Evolutionary conservation across 2,329 filamentous ascomycete genomes (phyloP).

Genomic region (Alternaria solani): DNA sequence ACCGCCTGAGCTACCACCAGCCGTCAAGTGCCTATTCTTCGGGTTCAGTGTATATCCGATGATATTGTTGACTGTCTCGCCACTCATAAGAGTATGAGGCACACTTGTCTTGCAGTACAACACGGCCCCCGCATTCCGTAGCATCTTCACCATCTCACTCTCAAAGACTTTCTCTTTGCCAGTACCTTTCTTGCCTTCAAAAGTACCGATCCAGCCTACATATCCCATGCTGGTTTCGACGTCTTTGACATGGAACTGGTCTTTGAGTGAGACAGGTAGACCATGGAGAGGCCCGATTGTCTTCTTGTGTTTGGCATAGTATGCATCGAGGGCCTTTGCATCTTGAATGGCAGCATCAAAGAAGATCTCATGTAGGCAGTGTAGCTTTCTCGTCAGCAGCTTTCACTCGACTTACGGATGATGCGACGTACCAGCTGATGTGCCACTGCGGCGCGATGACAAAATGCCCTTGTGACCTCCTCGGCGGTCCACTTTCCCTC

Average conservation of each 20-base stretch:
- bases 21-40: constrained; percentile 62
- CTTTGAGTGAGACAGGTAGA: constrained; percentile 58
- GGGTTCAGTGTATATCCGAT: constrained; percentile 67
- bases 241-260: constrained; percentile 59
- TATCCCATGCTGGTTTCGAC: constrained; percentile 66
- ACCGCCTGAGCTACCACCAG: constrained; percentile 67
- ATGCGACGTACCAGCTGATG: constrained; percentile 53
- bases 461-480: constrained; percentile 64
- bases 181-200: constrained; percentile 63
- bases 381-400: constrained; percentile 6
- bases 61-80: constrained; percentile 69
- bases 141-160: constrained; percentile 65
- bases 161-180: constrained; percentile 64
- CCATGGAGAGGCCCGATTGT: constrained; percentile 57
- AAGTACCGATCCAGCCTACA: constrained; percentile 70
- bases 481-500: constrained; percentile 65
- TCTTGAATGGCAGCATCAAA: constrained; percentile 56
- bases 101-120: constrained; percentile 67
- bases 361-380: constrained; percentile 59
- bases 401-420: background rate
- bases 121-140: constrained; percentile 63
- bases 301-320: constrained; percentile 42
- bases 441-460: constrained; percentile 62
- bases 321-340: constrained; percentile 54
- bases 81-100: constrained; percentile 65